These are phyloP conservation scores for Stephania japonica DNA, from an alignment of 164 flowering plant genomes.

Conservation along the genomic window DNA sequence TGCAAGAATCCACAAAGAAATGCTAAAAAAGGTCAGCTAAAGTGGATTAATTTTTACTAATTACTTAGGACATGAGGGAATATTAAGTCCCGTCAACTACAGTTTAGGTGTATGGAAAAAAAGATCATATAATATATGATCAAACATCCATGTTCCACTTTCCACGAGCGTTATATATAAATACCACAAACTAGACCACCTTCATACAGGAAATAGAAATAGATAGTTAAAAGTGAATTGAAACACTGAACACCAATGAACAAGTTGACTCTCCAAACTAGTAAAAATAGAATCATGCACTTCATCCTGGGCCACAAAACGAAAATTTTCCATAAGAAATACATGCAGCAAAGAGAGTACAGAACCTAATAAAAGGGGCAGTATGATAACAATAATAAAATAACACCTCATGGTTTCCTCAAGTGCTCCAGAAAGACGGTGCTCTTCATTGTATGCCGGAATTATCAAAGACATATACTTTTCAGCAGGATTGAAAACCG, in stretches of 20 bases:
- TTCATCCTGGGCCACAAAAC: too few species aligned
- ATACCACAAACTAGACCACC: not conserved
- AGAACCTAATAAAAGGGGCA: too few species aligned
- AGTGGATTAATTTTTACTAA: not conserved
- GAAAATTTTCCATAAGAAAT: too few species aligned
- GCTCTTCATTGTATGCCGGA: conserved; percentile 93
- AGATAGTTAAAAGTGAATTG: not conserved
- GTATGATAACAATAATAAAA: not conserved
- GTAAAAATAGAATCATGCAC: not conserved
- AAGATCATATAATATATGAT: too few species aligned
- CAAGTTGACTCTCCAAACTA: not conserved
- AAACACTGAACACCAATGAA: not conserved
- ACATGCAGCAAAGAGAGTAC: too few species aligned
- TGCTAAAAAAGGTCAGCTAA: not conserved
- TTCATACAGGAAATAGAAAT: not conserved
- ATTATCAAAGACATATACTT: conserved; percentile 79
- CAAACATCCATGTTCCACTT: not conserved
- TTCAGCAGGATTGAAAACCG: conserved; percentile 72
- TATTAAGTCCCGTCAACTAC: too few species aligned
- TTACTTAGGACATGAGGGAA: too few species aligned
- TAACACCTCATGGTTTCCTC: conserved; percentile 79
- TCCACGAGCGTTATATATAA: not conserved
- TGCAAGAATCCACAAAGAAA: too few species aligned
- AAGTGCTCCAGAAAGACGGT: conserved; percentile 81
- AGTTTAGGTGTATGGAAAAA: too few species aligned